These are phyloP conservation scores for Eragrostis curvula DNA, from an alignment of 176 grass and related monocot species.

Conservation along the genomic window DNA sequence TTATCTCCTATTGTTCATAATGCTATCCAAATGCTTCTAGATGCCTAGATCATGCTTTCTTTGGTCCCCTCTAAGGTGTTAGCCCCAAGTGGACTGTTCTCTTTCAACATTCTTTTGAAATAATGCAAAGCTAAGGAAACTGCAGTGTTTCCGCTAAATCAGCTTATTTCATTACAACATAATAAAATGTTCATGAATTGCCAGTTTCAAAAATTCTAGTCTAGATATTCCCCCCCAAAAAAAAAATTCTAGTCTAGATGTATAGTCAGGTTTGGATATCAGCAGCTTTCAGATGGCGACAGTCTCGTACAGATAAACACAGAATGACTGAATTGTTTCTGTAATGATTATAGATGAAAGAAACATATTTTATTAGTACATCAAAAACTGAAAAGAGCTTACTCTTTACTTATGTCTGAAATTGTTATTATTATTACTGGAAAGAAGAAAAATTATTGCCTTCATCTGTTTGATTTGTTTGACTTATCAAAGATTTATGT, in stretches of 20 bases:
- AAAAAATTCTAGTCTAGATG: background rate
- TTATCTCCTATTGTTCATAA: background rate
- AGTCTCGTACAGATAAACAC: background rate
- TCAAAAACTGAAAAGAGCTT: background rate
- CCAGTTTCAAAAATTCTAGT: background rate
- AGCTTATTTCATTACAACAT: background rate
- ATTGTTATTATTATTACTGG: too few relatives aligned
- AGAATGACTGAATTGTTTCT: background rate
- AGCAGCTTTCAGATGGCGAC: background rate
- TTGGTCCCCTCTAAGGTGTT: background rate
- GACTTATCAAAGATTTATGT: background rate
- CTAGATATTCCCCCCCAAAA: too few relatives aligned
- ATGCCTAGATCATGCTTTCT: background rate
- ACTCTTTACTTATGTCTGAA: background rate
- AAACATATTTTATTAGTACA: background rate
- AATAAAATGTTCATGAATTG: background rate
- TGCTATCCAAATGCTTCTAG: background rate
- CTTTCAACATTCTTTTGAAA: background rate
- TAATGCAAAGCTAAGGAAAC: background rate
- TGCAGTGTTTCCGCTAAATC: background rate
- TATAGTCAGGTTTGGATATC: background rate
- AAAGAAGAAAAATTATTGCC: background rate
- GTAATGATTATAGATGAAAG: background rate
- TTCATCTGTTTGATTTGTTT: background rate
- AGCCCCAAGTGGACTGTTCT: background rate